Evolutionary conservation across 2,329 filamentous ascomycete species (phyloP).

Genomic region (Microdochium trichocladiopsis): DNA sequence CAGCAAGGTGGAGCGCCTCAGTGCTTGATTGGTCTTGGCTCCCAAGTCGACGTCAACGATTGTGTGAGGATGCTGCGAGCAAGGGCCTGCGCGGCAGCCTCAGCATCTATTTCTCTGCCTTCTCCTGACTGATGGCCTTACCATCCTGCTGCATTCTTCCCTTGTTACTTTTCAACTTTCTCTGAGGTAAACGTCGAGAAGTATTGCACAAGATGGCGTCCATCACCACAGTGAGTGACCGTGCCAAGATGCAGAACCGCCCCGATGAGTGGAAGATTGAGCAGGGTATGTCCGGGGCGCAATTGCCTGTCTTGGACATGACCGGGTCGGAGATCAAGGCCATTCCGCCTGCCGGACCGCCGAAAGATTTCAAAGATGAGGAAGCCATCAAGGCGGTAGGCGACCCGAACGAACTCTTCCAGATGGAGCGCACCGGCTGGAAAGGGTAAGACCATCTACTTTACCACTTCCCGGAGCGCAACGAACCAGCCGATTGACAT

Average conservation of each 20-base stretch:
- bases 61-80: too few relatives aligned
- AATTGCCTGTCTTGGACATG: conserved; percentile 39
- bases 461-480: not conserved
- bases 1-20: too few relatives aligned
- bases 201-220: too few relatives aligned
- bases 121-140: too few relatives aligned
- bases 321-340: conserved; percentile 25
- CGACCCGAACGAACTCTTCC: conserved; percentile 18
- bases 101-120: too few relatives aligned
- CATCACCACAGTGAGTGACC: too few relatives aligned
- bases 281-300: conserved; percentile 38
- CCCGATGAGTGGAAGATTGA: conserved; percentile 48
- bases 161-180: too few relatives aligned
- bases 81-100: too few relatives aligned
- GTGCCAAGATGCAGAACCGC: not conserved
- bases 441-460: conserved; percentile 7
- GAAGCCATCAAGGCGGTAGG: conserved; percentile 30
- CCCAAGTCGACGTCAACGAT: too few relatives aligned
- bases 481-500: not conserved
- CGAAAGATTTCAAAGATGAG: conserved; percentile 28
- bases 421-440: conserved; percentile 10
- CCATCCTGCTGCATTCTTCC: too few relatives aligned
- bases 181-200: too few relatives aligned
- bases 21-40: too few relatives aligned
- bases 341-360: conserved; percentile 18